A percentile compares a stretch with the other conserved stretches of the same genome.
Conservation (phyloP, 768 basidiomycete genomes). For the Tulasnella sp. region DNA sequence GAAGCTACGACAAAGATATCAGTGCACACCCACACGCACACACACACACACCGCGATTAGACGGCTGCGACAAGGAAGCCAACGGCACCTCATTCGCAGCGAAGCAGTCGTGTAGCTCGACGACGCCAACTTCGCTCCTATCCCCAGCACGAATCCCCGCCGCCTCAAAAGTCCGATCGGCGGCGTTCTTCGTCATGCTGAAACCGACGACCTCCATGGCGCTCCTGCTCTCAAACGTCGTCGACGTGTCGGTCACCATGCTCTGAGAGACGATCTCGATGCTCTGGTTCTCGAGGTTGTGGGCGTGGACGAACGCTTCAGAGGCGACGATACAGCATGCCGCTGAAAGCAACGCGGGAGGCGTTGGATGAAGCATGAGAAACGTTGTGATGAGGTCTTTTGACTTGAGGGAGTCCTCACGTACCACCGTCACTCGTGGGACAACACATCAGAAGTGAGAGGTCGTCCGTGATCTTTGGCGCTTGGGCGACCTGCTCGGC, state of each 20-base stretch:
- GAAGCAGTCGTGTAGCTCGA: constrained; percentile 84
- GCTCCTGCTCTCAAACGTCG: constrained; percentile 53
- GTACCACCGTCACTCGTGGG: constrained; percentile 53
- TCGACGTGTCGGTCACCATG: constrained; percentile 52
- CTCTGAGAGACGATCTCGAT: constrained; percentile 64
- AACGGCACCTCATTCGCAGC: constrained; percentile 58
- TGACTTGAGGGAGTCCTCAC: constrained; percentile 18
- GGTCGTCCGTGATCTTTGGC: constrained; percentile 55
- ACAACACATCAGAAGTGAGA: constrained; percentile 80
- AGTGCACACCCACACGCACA: too few species aligned
- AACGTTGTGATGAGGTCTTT: not conserved
- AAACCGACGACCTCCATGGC: constrained; percentile 79
- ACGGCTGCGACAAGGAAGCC: not conserved
- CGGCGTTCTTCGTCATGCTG: constrained; percentile 56
- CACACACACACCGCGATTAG: not conserved
- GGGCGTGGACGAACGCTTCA: constrained; percentile 61
- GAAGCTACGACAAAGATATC: constrained; percentile 51
- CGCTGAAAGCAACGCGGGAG: constrained; percentile 30
- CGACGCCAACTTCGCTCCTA: constrained; percentile 65
- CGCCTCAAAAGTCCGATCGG: constrained; percentile 56
- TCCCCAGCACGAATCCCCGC: constrained; percentile 56
- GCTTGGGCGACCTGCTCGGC: constrained; percentile 57
- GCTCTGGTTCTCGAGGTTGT: constrained; percentile 72
- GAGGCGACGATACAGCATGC: constrained; percentile 69
- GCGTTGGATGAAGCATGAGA: not conserved